Conservation (phyloP, 78 protist genomes). For the Monosiga brevicollis region DNA sequence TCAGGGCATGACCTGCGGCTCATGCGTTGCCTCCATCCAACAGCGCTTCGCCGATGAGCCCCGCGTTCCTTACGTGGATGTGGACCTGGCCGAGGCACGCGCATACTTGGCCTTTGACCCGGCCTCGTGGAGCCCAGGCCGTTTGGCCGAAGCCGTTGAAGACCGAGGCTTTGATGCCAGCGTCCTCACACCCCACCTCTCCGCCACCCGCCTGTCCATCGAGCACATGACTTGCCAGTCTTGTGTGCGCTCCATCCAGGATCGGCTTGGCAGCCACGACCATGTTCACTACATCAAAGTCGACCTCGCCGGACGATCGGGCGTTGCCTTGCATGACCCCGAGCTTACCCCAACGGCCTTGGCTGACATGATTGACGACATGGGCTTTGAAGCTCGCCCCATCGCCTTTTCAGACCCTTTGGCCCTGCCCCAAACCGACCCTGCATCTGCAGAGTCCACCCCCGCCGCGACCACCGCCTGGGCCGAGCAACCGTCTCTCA, state of each 20-base stretch:
- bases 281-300: background rate
- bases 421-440: background rate
- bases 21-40: conserved; percentile 40
- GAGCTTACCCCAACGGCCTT: background rate
- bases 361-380: background rate
- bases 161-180: background rate
- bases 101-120: background rate
- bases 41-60: background rate
- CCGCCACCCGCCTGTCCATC: background rate
- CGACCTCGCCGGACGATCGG: background rate
- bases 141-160: background rate
- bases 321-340: background rate
- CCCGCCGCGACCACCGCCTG: background rate
- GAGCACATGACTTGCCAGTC: conserved; percentile 3
- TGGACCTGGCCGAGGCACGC: too few species aligned
- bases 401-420: background rate
- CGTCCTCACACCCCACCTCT: background rate
- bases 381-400: conserved; percentile 8
- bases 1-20: conserved; percentile 53
- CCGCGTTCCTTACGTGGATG: background rate
- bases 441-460: background rate
- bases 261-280: background rate
- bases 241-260: background rate
- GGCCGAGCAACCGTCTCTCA: background rate
- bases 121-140: background rate